A percentile compares a stretch with the other conserved stretches of the same genome.
These are phyloP conservation scores for Rhododendron kiyosumense DNA, from an alignment of 148 eudicot genomes.

Conservation along the genomic window DNA sequence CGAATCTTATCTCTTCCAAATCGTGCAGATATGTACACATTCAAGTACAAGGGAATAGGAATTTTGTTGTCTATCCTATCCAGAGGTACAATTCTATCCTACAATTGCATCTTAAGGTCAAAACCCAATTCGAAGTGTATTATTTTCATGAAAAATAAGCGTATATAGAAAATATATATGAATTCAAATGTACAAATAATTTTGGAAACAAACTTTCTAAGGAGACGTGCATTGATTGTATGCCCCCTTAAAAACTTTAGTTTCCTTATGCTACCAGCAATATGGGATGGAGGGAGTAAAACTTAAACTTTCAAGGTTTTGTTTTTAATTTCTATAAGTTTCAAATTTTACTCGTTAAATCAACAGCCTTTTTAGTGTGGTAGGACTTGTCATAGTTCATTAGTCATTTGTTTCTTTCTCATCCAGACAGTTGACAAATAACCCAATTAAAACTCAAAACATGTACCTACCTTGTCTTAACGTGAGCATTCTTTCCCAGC, in stretches of 20 bases:
- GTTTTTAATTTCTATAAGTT: neutral
- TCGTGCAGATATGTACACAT: conserved; percentile 72
- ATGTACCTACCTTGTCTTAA: neutral
- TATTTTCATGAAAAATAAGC: neutral
- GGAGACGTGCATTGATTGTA: neutral
- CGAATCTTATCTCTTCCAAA: conserved; percentile 60
- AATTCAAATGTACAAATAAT: neutral
- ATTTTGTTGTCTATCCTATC: conserved; percentile 77
- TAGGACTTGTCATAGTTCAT: neutral
- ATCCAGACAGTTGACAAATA: neutral
- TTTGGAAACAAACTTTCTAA: neutral
- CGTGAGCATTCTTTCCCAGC: neutral
- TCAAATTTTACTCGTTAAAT: neutral
- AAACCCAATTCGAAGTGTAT: neutral
- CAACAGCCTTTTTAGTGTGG: neutral
- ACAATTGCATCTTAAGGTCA: neutral
- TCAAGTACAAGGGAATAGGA: conserved; percentile 98
- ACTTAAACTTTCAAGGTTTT: neutral
- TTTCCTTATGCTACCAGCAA: neutral
- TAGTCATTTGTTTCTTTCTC: neutral
- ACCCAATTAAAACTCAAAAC: neutral
- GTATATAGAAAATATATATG: neutral
- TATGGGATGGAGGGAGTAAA: neutral
- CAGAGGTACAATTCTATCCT: conserved; percentile 70
- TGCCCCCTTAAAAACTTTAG: neutral